Evolutionary conservation across 306 rosid species (phyloP), one percentile per base, ranked within the genome.

Genomic region (Quercus agrifolia): DNA sequence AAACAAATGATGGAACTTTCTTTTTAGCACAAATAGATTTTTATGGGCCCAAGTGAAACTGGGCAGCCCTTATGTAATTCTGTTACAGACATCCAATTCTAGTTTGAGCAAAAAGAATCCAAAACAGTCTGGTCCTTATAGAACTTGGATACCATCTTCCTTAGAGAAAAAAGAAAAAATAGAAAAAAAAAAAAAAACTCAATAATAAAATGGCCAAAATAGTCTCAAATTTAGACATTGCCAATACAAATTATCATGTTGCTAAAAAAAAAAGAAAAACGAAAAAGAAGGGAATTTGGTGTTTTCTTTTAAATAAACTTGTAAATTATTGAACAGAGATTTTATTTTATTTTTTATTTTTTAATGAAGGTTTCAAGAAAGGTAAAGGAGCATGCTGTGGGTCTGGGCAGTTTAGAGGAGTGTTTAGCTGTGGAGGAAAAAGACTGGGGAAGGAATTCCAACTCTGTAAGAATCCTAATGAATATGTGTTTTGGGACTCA

Each of bases 321-420:
- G 55, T 5, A 23, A 59, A 4, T 28, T 58, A 13, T 2, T 41
- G 17, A 51, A 69, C n/a, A 18, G 15, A 66, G 57, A 54, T 10
- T 46, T 46, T 11, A 46, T 11, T 33, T 30, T n/a, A n/a, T n/a
- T 75, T 59, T 54, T 55, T 14, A 75, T 55, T 17, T 19, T 30
- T 41, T 41, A 41, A 33, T 76, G 83, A 38, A 30, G 31, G 31
- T 30, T 30, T 30, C 31, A 30, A 30, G 79, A 93, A 92, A 67
- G 98, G 88, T 77, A 91, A 88, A 75, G 57, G 63, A 79, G 97
- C 97, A 78, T 94, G 98, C 70, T 92, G 97, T 82, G 98, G 98
- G 28, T 85, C 88, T 74, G 94, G 98, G 41, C 71, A 71, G 68
- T 82, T 74, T 19, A 81, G 93, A 87, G 97, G 94, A 81, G 85